Evolutionary conservation across 495 filamentous ascomycete genomes (phyloP).

Genomic region (Penicillium goetzii): DNA sequence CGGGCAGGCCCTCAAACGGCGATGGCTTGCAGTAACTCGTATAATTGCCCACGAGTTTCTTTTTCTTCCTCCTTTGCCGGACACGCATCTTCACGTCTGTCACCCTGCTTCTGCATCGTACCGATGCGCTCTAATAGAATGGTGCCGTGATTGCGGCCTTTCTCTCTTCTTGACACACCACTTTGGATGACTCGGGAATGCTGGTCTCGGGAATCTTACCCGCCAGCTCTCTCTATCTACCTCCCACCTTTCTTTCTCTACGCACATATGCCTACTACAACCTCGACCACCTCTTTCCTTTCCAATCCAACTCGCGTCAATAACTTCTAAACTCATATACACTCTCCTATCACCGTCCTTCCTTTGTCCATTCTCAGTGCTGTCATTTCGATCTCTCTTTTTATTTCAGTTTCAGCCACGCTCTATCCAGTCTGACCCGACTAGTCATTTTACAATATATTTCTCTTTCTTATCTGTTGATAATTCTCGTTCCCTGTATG

Average conservation of each 20-base stretch:
- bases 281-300: conserved; percentile 24
- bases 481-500: conserved; percentile 21
- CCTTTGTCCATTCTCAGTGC: conserved; percentile 22
- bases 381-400: conserved; percentile 11
- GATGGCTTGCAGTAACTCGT: conserved; percentile 27
- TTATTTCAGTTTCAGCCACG: conserved; percentile 11
- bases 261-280: conserved; percentile 17
- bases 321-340: conserved; percentile 4
- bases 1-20: conserved; percentile 36
- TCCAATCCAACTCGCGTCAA: conserved; percentile 9
- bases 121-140: conserved; percentile 4
- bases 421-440: conserved; percentile 24
- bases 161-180: conserved; percentile 13
- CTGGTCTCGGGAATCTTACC: neutral
- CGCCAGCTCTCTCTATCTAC: conserved; percentile 4
- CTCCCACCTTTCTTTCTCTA: conserved; percentile 21
- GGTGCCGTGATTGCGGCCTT: conserved; percentile 2
- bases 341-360: conserved; percentile 27
- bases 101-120: conserved; percentile 11
- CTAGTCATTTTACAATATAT: conserved; percentile 14
- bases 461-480: conserved; percentile 31
- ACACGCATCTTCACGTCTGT: conserved; percentile 11
- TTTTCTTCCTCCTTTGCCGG: conserved; percentile 31
- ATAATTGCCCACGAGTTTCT: conserved; percentile 41
- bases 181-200: conserved; percentile 10